Evolutionary conservation across 768 basidiomycete genomes (phyloP).

Genomic region (Boletus tylopilopsis): DNA sequence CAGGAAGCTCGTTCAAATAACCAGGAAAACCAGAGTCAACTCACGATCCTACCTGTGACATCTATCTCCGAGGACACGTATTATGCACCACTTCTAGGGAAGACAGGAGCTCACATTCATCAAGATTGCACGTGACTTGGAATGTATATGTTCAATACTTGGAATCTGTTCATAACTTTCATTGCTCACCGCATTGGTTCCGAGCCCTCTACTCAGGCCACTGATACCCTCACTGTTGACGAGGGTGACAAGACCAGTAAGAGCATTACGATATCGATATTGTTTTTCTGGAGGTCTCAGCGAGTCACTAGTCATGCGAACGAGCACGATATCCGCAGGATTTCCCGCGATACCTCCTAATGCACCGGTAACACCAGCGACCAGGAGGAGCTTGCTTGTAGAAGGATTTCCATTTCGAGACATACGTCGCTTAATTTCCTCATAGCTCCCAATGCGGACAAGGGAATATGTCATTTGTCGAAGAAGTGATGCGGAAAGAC

Average conservation of each 20-base stretch:
- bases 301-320: constrained; percentile 87
- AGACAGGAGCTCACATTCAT: constrained; percentile 59
- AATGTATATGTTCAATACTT: constrained; percentile 6
- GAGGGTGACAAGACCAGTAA: constrained; percentile 65
- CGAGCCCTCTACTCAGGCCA: no score
- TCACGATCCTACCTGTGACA: constrained; percentile 82
- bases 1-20: not conserved
- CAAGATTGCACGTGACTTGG: constrained; percentile 56
- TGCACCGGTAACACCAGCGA: constrained; percentile 71
- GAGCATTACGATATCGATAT: constrained; percentile 76
- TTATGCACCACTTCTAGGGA: constrained; percentile 1
- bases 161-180: not conserved
- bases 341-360: constrained; percentile 84
- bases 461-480: constrained; percentile 92
- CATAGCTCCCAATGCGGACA: constrained; percentile 79
- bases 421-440: constrained; percentile 66
- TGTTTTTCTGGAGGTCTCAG: constrained; percentile 68
- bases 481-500: constrained; percentile 76
- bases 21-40: constrained; percentile 25
- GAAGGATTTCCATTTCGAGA: constrained; percentile 51
- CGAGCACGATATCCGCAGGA: constrained; percentile 70
- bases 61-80: constrained; percentile 35
- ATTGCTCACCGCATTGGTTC: constrained; percentile 67
- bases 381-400: constrained; percentile 51
- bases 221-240: no score